Evolutionary conservation across 495 filamentous ascomycete species (phyloP), one percentile per base, ranked within the genome.

Genomic region (Rhizodiscina lignyota): DNA sequence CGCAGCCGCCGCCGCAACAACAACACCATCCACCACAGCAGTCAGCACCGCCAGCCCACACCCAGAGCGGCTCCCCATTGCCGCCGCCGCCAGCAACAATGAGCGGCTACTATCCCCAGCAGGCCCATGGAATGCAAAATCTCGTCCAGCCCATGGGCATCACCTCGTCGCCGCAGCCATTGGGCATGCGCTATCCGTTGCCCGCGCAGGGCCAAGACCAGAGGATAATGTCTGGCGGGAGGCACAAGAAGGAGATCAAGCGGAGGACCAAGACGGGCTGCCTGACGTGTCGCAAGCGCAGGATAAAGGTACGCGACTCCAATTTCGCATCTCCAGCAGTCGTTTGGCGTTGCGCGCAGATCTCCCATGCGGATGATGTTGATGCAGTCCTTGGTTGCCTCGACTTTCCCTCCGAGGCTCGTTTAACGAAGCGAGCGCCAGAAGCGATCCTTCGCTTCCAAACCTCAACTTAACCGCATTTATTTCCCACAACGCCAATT

Each of bases 221-320:
- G 35, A 73, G 77, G 31, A 72, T 83, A 44, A 62, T 93, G 59
- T 77, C 76, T 20, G 74, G 81, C 34, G 78, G 79, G 22, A 68
- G 85, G 42, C 83, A 91, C 58, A 96, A 94, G 63, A 94, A 96
- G 68, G 89, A 97, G 62, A 93, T 97, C 55, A 96, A 97, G 67
- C 74, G 89, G 48, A 72, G 89, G 48, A 97, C 89, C 28, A 97
- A 97, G 65, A 94, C 89, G 3, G 89, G 89, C 11, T 97, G 89
- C 58, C 60, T 96, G 56, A 97, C 89, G 22, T 97, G 89, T 66
- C 74, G 89, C 43, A 94, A 94, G 57, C 74, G 89, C 49, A 70
- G 89, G 58, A 96, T 97, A 62, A 97, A 97, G 86, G 89, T 94
- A 69, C 52, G 79, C 74, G 37, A 38, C 34, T 43, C 41, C 42